Conservation (phyloP, 1,284 basidiomycete genomes). For the Fomitopsis palustris region DNA sequence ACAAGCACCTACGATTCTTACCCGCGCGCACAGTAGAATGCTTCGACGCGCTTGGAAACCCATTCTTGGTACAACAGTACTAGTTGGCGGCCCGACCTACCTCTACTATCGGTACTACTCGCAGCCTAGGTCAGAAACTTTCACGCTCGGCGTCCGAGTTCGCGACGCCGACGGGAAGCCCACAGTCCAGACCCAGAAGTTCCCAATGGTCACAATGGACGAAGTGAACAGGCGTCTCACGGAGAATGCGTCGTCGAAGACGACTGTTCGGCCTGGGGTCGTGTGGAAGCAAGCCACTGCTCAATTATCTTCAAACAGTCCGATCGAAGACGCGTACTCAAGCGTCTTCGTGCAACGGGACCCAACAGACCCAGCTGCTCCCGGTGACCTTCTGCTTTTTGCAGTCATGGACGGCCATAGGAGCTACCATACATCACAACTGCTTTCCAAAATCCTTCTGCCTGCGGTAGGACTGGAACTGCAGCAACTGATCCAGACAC, state of each 20-base stretch:
- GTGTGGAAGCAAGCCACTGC: conserved; percentile 78
- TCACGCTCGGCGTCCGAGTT: conserved; percentile 53
- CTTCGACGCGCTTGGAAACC: conserved; percentile 66
- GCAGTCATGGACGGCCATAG: conserved; percentile 93
- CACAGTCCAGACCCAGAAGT: conserved; percentile 45
- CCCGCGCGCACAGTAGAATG: conserved; percentile 36
- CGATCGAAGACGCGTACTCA: conserved; percentile 86
- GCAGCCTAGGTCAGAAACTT: conserved; percentile 35
- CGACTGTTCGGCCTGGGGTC: conserved; percentile 45
- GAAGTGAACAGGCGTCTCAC: conserved; percentile 58
- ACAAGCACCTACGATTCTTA: neutral
- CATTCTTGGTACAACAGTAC: conserved; percentile 41
- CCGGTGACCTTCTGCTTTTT: conserved; percentile 80
- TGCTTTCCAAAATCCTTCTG: conserved; percentile 85
- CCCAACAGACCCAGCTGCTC: conserved; percentile 46
- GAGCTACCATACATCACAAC: conserved; percentile 79
- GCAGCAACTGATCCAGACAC: conserved; percentile 42
- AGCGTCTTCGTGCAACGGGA: conserved; percentile 69
- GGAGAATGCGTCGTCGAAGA: conserved; percentile 48
- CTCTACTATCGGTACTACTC: conserved; percentile 40
- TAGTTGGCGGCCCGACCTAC: conserved; percentile 49
- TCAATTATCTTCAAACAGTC: conserved; percentile 79
- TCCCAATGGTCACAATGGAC: conserved; percentile 56
- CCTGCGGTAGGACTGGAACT: conserved; percentile 85
- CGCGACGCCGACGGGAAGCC: conserved; percentile 57